Base-by-base conservation (phyloP, 768 basidiomycete genomes). In the Boletus huronensis region DNA sequence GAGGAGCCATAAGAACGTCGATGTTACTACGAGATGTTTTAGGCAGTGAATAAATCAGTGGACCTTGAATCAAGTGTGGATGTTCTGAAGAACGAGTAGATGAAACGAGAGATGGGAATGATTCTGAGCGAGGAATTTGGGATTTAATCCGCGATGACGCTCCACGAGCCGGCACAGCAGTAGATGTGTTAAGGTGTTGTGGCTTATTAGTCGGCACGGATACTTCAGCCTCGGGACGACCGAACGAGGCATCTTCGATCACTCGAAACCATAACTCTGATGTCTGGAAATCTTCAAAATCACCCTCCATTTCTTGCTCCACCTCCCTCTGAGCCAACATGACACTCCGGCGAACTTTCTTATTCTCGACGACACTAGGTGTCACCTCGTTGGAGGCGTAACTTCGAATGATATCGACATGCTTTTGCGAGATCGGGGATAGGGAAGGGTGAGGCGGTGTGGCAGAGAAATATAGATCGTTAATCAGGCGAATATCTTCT, bases 191-290 rank as follows among this genome's bases (percentile, higher is more conserved):
- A 35, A 39, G 54, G 38, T 51, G 59, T 42, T 45, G 55, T 32
- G 51, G 31, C 41, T 54, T 58, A 40, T 29, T 42, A 4, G 41
- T 48, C 3, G 48, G 36, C 8, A 47, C n/a, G 3, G 52, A 41
- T 23, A 36, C 39, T 19, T 49, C 54, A 19, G 50, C 43, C 39
- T 59, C 60, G 11, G 57, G 16, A 34, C 57, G 51, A 39, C 60
- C 65, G 36, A 69, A 62, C 41, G 84, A 82, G 2, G 81, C 75
- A 64, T 93, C 91, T 8, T 85, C 82, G 8, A 91, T 75, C 2
- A 91, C 93, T 46, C 93, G 88, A 72, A 94, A 91, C 86, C 91
- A 98, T 5, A 99, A 79, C 58, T 97, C 93, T 19, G 90, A 93
- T 55, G 83, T 77, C 63, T 87, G 83, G 64, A 99, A 98, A 8